Base-by-base conservation (phyloP, 148 eudicot genomes). In the Chenopodium quinoa region DNA sequence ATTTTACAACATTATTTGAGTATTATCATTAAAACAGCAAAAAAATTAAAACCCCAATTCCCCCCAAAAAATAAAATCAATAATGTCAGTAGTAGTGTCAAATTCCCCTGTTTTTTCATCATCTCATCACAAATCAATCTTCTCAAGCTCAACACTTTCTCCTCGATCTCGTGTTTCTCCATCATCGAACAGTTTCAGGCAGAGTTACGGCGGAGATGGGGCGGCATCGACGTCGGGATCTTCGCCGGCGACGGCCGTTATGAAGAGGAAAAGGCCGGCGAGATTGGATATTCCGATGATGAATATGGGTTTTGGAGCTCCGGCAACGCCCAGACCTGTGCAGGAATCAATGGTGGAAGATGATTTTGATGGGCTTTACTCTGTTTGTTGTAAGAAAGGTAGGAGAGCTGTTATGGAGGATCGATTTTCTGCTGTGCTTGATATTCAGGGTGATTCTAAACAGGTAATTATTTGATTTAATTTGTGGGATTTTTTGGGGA, bases 381-480 rank as follows among this genome's bases (percentile, higher is more conserved):
- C 98, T 23, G 97, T 93, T 79, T 92, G 86, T 81, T 92, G 97
- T 81, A 96, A 90, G 86, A 90, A 85, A 65, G 98, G 99, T 56
- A 91, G 91, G 85, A 93, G 94, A 76, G 88, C 90, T 70, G 84
- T 76, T n/a, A 87, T 96, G 93, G 98, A 96, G 85, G 99, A 96
- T 84, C 92, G 97, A 1, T 93, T 83, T 84, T 92, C 93, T 8
- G 95, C 90, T 58, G 80, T 67, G 1, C 78, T 92, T 40, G 81
- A 91, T 40, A 25, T 89, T 67, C 76, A 84, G 20, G 95, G 90
- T 17, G 83, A 92, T 82, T 58, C 93, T 56, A 93, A 91, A 87
- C 88, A 92, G 99, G 99, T 95, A 88, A 78, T 75, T 22, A 46
- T 52, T 34, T 25, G 31, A 16, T 56, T 56, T 14, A 14, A 56